Conservation (phyloP, 2,329 filamentous ascomycete genomes). For the Alternaria hordeiaustralica region DNA sequence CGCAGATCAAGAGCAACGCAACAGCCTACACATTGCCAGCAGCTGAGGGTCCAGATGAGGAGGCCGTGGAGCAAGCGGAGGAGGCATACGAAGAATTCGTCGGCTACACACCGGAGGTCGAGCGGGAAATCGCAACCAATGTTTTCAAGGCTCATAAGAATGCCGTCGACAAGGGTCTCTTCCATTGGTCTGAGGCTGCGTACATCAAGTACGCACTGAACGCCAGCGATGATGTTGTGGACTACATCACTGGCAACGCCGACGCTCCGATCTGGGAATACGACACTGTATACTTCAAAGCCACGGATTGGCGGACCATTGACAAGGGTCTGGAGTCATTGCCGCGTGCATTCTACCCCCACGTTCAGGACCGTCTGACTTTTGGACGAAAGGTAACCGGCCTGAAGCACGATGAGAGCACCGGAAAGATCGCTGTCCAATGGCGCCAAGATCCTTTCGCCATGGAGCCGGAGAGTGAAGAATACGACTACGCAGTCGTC, state of each 20-base stretch:
- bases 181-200: constrained; percentile 69
- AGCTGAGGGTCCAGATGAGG: constrained; percentile 22
- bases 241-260: constrained; percentile 46
- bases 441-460: constrained; percentile 60
- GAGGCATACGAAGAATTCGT: constrained; percentile 29
- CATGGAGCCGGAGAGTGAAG: constrained; percentile 53
- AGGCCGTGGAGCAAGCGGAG: constrained; percentile 25
- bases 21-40: constrained; percentile 28
- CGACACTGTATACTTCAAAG: constrained; percentile 62
- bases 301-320: constrained; percentile 69
- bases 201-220: constrained; percentile 67
- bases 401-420: constrained; percentile 59
- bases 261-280: constrained; percentile 61
- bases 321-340: constrained; percentile 66
- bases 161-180: constrained; percentile 61
- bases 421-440: constrained; percentile 63
- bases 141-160: constrained; percentile 62
- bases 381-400: constrained; percentile 65
- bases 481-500: constrained; percentile 72
- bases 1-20: constrained; percentile 36
- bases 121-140: constrained; percentile 54
- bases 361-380: constrained; percentile 63
- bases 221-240: constrained; percentile 61
- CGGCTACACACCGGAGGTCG: constrained; percentile 25
- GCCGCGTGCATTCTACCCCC: constrained; percentile 67